These are phyloP conservation scores for Xylaria acuta DNA, from an alignment of 495 filamentous ascomycete species.

Conservation along the genomic window DNA sequence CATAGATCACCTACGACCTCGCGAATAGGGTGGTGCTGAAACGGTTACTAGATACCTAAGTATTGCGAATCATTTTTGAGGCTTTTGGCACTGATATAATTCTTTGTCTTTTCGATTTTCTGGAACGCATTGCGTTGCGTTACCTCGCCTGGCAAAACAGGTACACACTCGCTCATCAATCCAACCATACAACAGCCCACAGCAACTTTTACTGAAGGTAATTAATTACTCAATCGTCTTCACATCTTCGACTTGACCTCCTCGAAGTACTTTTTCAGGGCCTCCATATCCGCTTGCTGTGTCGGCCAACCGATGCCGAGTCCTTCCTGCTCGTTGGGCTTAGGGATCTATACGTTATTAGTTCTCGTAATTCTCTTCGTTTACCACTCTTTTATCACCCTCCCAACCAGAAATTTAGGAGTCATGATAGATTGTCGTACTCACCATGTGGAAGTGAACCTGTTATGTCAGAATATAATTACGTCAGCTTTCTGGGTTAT, in stretches of 20 bases:
- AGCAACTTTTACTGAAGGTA: neutral
- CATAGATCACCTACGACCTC: neutral
- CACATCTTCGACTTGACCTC: slow-evolving; percentile 91
- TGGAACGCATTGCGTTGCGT: neutral
- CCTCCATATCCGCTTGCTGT: slow-evolving; percentile 78
- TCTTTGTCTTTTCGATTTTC: neutral
- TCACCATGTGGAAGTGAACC: slow-evolving; percentile 94
- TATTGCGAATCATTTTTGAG: slow-evolving; percentile 3
- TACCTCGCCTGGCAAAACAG: neutral
- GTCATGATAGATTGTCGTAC: neutral
- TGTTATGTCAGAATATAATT: slow-evolving; percentile 35
- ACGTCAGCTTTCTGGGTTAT: neutral
- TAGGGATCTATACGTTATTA: slow-evolving; percentile 74
- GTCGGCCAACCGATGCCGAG: slow-evolving; percentile 82
- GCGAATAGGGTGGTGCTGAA: neutral
- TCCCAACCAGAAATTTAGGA: neutral
- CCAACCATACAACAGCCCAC: neutral
- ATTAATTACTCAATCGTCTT: slow-evolving; percentile 26
- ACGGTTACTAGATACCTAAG: neutral
- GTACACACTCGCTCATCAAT: slow-evolving; percentile 11
- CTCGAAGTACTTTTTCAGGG: slow-evolving; percentile 78
- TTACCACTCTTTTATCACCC: too few relatives aligned
- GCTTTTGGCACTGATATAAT: neutral
- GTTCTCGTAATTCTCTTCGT: neutral
- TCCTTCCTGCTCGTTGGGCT: slow-evolving; percentile 86